Base-by-base conservation (phyloP, 257 asterid species). In the Dorcoceras hygrometricum region DNA sequence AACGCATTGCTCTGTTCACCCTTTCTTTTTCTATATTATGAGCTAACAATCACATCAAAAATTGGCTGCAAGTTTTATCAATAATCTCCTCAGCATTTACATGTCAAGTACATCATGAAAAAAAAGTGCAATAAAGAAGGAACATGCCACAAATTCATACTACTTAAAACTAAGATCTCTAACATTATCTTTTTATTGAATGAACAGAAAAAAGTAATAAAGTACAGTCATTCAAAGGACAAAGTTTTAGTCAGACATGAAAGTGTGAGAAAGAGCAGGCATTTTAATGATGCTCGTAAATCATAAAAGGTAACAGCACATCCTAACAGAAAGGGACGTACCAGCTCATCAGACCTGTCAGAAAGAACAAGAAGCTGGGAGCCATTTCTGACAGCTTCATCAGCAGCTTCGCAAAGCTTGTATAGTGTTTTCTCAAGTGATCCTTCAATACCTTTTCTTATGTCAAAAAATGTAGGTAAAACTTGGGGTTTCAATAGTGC, bases 321-420 rank as follows among this genome's bases (percentile, higher is more conserved):
- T 18, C 54, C 66, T 68, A 57, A 23, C 25, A 58, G 61, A 81
- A 68, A 58, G 14, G 65, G 36, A n/a, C 95, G 69, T 80, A 94
- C 99, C 88, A 84, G 86, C 69, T 94, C 97, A 76, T 90, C 96
- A 73, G 87, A 81, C 83, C 96, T 88, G 81, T 94, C 99, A 36
- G 97, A 88, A 68, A 94, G 93, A 81, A 94, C 78, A 76, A 94
- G 99, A 80, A 94, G 89, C 78, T 94, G 97, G 62, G 95, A 82
- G 68, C 99, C 97, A 81, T 79, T 90, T 87, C 99, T 87, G 67
- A 94, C 99, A 67, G 99, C 99, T 83, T 94, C 97, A 80, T 94
- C 99, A 56, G 99, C 99, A 68, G 92, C 95, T 87, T 94, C 97
- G 78, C 99, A 94, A 73, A 94, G 93, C 79, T 73, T 88, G 84